These are phyloP conservation scores for Combretum micranthum DNA, from an alignment of 345 rosid species.

Conservation along the genomic window DNA sequence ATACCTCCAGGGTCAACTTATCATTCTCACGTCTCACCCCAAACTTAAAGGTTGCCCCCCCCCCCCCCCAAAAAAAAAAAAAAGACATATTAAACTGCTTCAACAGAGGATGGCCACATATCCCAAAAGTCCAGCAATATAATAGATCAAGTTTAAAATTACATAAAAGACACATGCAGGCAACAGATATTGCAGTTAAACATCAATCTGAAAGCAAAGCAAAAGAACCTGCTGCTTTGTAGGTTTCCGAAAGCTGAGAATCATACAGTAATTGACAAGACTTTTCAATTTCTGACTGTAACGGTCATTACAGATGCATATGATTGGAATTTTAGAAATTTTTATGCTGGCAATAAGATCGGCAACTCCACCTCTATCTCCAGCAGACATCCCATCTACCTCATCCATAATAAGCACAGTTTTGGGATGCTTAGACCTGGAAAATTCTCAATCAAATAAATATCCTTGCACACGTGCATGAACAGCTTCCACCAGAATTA, in stretches of 20 bases:
- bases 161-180: background rate
- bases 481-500: background rate
- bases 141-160: background rate
- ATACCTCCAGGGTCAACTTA: too few relatives aligned
- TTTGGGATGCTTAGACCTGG: slow-evolving; percentile 66
- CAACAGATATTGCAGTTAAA: slow-evolving; percentile 5
- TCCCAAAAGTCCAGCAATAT: too few relatives aligned
- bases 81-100: too few relatives aligned
- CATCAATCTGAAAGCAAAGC: slow-evolving; percentile 1
- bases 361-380: slow-evolving; percentile 96
- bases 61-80: too few relatives aligned
- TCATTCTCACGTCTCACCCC: too few relatives aligned
- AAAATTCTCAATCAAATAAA: slow-evolving; percentile 10
- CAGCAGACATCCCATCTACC: slow-evolving; percentile 99
- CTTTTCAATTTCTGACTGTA: slow-evolving; percentile 97
- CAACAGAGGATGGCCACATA: too few relatives aligned
- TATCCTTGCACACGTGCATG: background rate
- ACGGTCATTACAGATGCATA: slow-evolving; percentile 96
- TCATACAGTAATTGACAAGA: slow-evolving; percentile 78
- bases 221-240: slow-evolving; percentile 83
- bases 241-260: slow-evolving; percentile 81
- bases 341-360: slow-evolving; percentile 98
- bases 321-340: slow-evolving; percentile 86
- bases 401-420: slow-evolving; percentile 97
- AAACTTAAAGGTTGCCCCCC: too few relatives aligned